Base-by-base conservation (phyloP, 352 stramenopile species). In the Pythium rishiriense region DNA sequence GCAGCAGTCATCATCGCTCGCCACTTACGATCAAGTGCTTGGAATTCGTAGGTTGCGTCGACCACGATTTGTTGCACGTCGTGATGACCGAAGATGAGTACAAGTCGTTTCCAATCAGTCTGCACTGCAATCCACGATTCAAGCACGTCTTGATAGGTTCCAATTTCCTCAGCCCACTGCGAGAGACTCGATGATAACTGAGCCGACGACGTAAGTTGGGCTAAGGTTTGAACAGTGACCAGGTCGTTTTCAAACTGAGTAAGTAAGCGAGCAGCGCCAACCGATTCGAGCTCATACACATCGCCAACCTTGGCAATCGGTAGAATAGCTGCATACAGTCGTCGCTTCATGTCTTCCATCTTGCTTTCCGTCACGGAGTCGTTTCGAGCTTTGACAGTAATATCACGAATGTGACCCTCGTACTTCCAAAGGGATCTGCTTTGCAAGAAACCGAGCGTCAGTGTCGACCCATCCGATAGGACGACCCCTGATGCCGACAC, bases 11-110 rank as follows among this genome's bases (percentile, higher is more conserved):
- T 91, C 75, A 88, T 87, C 0, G 74, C 71, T 56, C 73, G 75
- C 83, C 83, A 91, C 43, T 91, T 91, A 6, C 83, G 81, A 47
- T 85, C 78, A 12, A 90, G 56, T 2, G 73, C 68, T 55, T 88
- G 77, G 31, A 89, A 91, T 46, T 88, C 79, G 35, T 80, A 81
- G 1, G 72, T 75, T 0, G 81, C 77, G 21, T 87, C 73, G 11
- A 58, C 67, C 0, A 89, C 79, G 57, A 73, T 82, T 53, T 87
- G 69, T 33, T 89, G 81, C 2, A 90, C 75, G 53, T 90, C 78
- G 21, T 62, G 68, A 21, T 87, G 67, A 3, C 62, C 55, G 43
- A 90, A 91, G 12, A 90, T 57, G 1, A 68, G 62, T 21, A 58
- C 65, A 24, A 91, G 63, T 17, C 75, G 74, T 6, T 76, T 76